Conservation (phyloP, 2,329 filamentous ascomycete genomes). For the Hypoxylon sp. region DNA sequence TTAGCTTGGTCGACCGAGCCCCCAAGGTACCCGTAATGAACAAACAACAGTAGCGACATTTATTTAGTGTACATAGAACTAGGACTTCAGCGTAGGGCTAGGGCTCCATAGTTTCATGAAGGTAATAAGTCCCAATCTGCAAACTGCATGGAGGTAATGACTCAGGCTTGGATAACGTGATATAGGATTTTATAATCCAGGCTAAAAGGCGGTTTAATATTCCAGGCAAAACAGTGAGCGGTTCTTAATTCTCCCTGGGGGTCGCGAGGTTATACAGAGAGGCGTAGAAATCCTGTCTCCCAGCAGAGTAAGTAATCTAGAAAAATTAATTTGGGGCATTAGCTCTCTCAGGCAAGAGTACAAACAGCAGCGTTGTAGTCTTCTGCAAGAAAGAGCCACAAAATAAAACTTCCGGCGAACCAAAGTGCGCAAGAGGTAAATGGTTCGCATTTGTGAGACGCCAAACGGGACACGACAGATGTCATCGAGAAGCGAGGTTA, state of each 20-base stretch:
- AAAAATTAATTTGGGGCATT: background rate
- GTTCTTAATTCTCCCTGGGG: background rate
- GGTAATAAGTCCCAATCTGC: background rate
- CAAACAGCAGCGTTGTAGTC: background rate
- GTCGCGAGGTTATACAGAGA: background rate
- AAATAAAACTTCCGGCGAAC: background rate
- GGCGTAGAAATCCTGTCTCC: background rate
- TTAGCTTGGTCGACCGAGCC: background rate
- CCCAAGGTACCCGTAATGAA: background rate
- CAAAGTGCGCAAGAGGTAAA: background rate
- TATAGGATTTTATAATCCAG: background rate
- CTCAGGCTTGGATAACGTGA: background rate
- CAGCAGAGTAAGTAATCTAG: background rate
- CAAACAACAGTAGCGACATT: slow-evolving; percentile 5
- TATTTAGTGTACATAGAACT: background rate
- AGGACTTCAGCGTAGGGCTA: slow-evolving; percentile 1
- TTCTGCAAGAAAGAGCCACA: slow-evolving; percentile 1
- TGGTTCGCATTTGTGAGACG: slow-evolving; percentile 26
- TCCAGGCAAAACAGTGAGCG: background rate
- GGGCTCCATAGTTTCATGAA: background rate
- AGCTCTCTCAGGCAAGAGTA: background rate
- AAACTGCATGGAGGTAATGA: background rate
- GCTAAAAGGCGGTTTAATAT: background rate
- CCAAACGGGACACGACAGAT: slow-evolving; percentile 30
- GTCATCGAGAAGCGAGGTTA: slow-evolving; percentile 33